Conservation (phyloP, 2,329 filamentous ascomycete genomes). For the Epichloe amarillans region DNA sequence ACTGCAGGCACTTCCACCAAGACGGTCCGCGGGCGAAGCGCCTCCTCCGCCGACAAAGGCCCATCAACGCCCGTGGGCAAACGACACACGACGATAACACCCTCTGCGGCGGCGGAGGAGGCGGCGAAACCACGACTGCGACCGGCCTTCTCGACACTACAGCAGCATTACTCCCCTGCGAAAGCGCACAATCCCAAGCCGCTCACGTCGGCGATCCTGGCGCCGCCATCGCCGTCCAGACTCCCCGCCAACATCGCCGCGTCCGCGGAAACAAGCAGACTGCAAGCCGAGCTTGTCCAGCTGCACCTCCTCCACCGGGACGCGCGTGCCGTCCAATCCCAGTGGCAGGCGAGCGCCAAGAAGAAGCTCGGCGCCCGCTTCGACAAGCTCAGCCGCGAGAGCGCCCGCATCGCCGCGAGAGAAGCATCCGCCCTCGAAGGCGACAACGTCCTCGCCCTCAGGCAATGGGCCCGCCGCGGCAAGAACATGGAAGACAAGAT, state of each 20-base stretch:
- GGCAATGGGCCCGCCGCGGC: slow-evolving; percentile 31
- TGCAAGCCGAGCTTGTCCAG: slow-evolving; percentile 54
- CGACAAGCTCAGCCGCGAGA: slow-evolving; percentile 20
- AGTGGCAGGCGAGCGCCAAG: slow-evolving; percentile 46
- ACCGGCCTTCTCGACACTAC: slow-evolving; percentile 47
- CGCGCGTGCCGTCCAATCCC: slow-evolving; percentile 26
- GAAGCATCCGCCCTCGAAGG: slow-evolving; percentile 34
- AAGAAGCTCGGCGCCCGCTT: slow-evolving; percentile 34
- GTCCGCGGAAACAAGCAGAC: slow-evolving; percentile 41
- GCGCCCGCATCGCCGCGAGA: slow-evolving; percentile 19
- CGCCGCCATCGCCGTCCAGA: slow-evolving; percentile 48
- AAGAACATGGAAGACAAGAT: slow-evolving; percentile 39
- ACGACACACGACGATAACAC: not conserved
- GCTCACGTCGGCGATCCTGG: slow-evolving; percentile 42
- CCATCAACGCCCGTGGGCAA: slow-evolving; percentile 5
- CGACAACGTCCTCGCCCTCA: slow-evolving; percentile 38
- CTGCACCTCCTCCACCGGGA: slow-evolving; percentile 50
- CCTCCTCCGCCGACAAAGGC: slow-evolving; percentile 12
- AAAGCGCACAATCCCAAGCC: slow-evolving; percentile 49
- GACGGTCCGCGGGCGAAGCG: not conserved
- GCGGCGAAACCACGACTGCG: slow-evolving; percentile 22
- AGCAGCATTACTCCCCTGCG: slow-evolving; percentile 55
- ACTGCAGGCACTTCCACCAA: not conserved
- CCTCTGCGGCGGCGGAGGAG: slow-evolving; percentile 8
- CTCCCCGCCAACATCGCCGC: slow-evolving; percentile 45